phyloP scores from a whole-genome alignment of 139 green algal species.

The Chlorella sp. region DNA sequence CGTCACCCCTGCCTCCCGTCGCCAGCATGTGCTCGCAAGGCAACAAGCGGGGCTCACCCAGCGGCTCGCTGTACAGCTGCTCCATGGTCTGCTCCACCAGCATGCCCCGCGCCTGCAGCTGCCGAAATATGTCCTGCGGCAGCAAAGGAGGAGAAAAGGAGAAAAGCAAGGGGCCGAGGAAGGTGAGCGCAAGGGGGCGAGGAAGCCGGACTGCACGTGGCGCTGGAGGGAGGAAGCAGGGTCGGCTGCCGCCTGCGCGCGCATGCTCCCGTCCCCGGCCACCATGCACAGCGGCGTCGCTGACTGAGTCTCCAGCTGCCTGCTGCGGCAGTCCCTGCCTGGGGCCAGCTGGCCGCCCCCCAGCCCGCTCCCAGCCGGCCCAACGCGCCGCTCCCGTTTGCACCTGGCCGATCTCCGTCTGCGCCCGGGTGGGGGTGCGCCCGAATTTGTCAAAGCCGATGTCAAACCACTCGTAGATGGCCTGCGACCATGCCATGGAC shows the following conservation, averaged over 20 bases:
- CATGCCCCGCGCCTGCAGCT: slow-evolving; percentile 45
- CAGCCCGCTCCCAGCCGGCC: too few relatives aligned
- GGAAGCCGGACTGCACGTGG: neutral
- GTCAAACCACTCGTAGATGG: slow-evolving; percentile 98
- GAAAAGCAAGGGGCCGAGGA: too few relatives aligned
- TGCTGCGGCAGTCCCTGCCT: neutral
- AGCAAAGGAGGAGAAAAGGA: neutral
- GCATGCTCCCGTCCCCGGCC: too few relatives aligned
- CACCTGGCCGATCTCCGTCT: slow-evolving; percentile 75
- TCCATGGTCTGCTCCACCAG: slow-evolving; percentile 75
- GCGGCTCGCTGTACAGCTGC: slow-evolving; percentile 86
- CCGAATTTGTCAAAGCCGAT: slow-evolving; percentile 96
- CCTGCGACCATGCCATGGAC: too few relatives aligned
- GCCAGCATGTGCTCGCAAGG: too few relatives aligned
- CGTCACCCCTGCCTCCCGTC: too few relatives aligned
- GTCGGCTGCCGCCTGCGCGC: neutral
- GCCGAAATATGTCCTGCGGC: slow-evolving; percentile 65
- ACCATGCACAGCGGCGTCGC: neutral
- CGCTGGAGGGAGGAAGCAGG: too few relatives aligned
- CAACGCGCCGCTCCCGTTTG: too few relatives aligned
- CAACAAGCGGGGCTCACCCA: too few relatives aligned
- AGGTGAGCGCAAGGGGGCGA: neutral
- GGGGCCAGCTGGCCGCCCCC: neutral
- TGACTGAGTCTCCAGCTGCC: neutral
- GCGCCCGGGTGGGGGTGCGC: slow-evolving; percentile 82